Evolutionary conservation across 352 stramenopile species (phyloP), one percentile per base, ranked within the genome.

Genomic region (Phytophthora pluvialis): DNA sequence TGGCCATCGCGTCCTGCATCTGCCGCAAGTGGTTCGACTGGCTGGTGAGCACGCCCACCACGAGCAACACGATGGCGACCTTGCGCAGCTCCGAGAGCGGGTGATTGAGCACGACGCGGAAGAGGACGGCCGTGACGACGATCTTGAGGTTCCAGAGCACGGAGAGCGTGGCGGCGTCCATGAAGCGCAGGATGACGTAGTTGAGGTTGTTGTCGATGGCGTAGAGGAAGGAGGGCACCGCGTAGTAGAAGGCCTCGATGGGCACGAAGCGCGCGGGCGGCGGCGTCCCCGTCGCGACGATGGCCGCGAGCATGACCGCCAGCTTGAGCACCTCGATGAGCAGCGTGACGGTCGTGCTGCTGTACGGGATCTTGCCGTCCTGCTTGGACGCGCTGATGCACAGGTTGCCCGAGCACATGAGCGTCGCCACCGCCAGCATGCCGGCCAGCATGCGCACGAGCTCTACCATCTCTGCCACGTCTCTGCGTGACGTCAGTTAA

Each of bases 91-190:
- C 77, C 42, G 72, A 89, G 21, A 94, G 70, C 26, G 69, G 65
- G 18, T 83, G 81, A 64, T 91, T 88, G 38, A 95, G 77, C 48
- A 95, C 83, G 48, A 94, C 69, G 56, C 88, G 86, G 60, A 95
- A 94, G 60, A 95, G 81, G 49, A 93, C 74, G 26, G 88, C 88
- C 3, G 88, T 95, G 36, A 86, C 88, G 50, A 95, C 72, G 69
- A 95, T 95, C 71, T 94, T 94, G 73, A 94, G 76, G 69, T 95
- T 95, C 88, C 88, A 95, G 26, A 94, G 80, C 70, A 95, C 85
- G 8, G 88, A 91, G 40, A 95, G 80, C 60, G 86, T 95, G 29
- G 88, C 86, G 0, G 88, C 86, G 69, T 95, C 88, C 61, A 95
- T 80, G 64, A 90, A 94, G 62, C 84, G 82, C 47, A 95, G 67